Evolutionary conservation across 257 asterid genomes (phyloP).

Genomic region (Lantana camara): DNA sequence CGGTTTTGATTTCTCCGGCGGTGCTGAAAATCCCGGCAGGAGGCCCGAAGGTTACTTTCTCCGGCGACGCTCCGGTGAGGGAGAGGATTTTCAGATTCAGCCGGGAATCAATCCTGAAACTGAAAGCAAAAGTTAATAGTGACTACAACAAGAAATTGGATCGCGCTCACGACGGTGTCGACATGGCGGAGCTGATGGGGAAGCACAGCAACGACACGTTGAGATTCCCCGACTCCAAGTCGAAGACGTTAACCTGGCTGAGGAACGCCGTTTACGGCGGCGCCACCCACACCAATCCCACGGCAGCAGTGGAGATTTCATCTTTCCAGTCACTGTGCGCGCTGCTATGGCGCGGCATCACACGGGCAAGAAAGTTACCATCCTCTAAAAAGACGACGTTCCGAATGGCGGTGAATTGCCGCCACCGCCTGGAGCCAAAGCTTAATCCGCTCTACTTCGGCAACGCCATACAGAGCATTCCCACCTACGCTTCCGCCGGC

Average conservation of each 20-base stretch:
- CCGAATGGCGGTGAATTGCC: slow-evolving; percentile 46
- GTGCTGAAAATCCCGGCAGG: slow-evolving; percentile 42
- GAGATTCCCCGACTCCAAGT: slow-evolving; percentile 14
- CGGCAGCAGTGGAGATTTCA: slow-evolving; percentile 40
- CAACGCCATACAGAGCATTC: slow-evolving; percentile 45
- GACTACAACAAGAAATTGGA: slow-evolving; percentile 22
- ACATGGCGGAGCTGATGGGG: slow-evolving; percentile 44
- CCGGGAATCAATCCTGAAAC: slow-evolving; percentile 46
- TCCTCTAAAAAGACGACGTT: slow-evolving; percentile 40
- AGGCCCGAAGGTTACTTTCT: slow-evolving; percentile 48
- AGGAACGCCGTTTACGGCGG: slow-evolving; percentile 24
- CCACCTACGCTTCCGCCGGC: slow-evolving; percentile 32
- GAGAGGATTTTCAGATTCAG: slow-evolving; percentile 54
- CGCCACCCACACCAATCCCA: neutral
- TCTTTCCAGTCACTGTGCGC: slow-evolving; percentile 45
- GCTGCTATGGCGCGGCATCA: slow-evolving; percentile 41
- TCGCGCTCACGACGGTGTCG: slow-evolving; percentile 28
- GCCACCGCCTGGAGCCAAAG: slow-evolving; percentile 44
- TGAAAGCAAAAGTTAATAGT: slow-evolving; percentile 41
- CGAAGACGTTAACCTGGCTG: slow-evolving; percentile 28
- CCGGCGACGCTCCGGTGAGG: slow-evolving; percentile 40
- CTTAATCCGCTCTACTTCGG: slow-evolving; percentile 43
- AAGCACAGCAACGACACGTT: slow-evolving; percentile 44
- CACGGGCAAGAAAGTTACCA: slow-evolving; percentile 44
- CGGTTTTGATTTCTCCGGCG: slow-evolving; percentile 43